These are phyloP conservation scores for Penicillium fimorum DNA, from an alignment of 495 filamentous ascomycete genomes.

Conservation along the genomic window DNA sequence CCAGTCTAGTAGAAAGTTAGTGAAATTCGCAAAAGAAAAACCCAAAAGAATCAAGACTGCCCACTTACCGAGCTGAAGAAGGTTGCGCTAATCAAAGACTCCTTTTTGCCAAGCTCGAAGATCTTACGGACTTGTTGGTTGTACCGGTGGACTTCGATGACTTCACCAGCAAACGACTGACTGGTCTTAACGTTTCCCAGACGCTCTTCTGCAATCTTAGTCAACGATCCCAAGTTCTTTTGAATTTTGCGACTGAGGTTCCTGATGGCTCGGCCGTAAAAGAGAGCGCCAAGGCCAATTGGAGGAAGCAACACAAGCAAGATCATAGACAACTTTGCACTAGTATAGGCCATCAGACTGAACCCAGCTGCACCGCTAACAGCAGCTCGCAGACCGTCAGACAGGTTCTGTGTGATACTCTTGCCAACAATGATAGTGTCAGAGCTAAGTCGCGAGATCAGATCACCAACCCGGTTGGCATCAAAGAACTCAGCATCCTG, in stretches of 20 bases:
- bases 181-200: constrained; percentile 93
- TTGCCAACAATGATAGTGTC: constrained; percentile 98
- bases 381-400: constrained; percentile 82
- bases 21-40: neutral
- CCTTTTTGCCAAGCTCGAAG: constrained; percentile 78
- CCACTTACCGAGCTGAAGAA: constrained; percentile 75
- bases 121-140: constrained; percentile 89
- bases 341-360: constrained; percentile 87
- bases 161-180: constrained; percentile 92
- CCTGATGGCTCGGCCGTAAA: constrained; percentile 84
- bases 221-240: constrained; percentile 83
- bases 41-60: neutral
- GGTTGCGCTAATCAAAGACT: constrained; percentile 82
- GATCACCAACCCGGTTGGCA: constrained; percentile 91
- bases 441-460: constrained; percentile 91
- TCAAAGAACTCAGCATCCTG: constrained; percentile 99
- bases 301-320: constrained; percentile 85
- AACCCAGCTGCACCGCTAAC: constrained; percentile 89
- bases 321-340: constrained; percentile 83
- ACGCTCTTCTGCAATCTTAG: constrained; percentile 95
- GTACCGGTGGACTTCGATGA: constrained; percentile 84
- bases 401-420: constrained; percentile 96
- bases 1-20: constrained; percentile 56
- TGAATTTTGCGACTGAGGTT: constrained; percentile 89
- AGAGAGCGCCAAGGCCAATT: constrained; percentile 83